Conservation (phyloP, 106 monocot species). For the Phalaenopsis aphrodite region DNA sequence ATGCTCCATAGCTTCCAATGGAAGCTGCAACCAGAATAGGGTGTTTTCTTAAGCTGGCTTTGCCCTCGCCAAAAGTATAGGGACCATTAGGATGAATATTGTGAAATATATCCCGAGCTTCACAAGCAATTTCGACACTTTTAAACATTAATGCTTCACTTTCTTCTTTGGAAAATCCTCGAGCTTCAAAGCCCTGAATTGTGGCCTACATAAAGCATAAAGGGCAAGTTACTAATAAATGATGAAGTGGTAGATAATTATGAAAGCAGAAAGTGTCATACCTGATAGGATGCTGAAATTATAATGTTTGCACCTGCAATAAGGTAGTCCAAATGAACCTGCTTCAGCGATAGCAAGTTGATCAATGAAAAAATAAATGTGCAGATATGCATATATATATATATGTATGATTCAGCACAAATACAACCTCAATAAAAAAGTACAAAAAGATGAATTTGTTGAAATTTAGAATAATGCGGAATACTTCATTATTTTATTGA, state of each 20-base stretch:
- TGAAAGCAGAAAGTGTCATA: slow-evolving; percentile 5
- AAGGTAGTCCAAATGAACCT: slow-evolving; percentile 95
- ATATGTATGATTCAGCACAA: not conserved
- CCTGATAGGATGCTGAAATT: slow-evolving; percentile 94
- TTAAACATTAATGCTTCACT: slow-evolving; percentile 68
- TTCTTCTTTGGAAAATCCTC: slow-evolving; percentile 59
- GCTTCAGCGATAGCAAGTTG: slow-evolving; percentile 1
- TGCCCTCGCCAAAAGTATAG: not conserved
- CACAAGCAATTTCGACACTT: slow-evolving; percentile 80
- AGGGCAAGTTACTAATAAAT: not conserved
- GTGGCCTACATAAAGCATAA: slow-evolving; percentile 49
- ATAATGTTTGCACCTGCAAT: slow-evolving; percentile 89
- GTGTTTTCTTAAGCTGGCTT: slow-evolving; percentile 4
- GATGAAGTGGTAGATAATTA: slow-evolving; percentile 3
- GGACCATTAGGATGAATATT: slow-evolving; percentile 11
- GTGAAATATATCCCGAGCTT: slow-evolving; percentile 65
- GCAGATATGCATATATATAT: not conserved
- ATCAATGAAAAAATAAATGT: not conserved
- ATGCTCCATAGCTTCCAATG: slow-evolving; percentile 90
- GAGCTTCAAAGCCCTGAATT: slow-evolving; percentile 75
- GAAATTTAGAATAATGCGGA: too few species aligned
- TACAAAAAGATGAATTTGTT: not conserved
- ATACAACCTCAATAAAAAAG: not conserved
- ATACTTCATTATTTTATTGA: too few species aligned
- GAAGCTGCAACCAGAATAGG: slow-evolving; percentile 81